A percentile compares a stretch with the other conserved stretches of the same genome.
phyloP scores from a whole-genome alignment of 108 stramenopile species.

The Nitzschia putrida region DNA sequence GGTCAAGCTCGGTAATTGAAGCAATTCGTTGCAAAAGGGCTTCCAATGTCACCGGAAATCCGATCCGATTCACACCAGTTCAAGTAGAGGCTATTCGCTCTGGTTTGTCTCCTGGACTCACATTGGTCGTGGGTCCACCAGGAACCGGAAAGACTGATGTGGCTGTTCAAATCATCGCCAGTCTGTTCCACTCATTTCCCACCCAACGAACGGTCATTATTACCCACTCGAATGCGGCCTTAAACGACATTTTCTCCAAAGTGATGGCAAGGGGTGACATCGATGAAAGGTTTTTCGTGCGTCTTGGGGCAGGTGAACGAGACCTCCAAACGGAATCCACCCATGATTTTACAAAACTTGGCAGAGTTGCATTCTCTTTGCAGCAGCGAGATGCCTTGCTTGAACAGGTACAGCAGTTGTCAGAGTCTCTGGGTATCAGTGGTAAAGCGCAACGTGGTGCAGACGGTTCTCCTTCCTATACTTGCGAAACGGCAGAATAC shows the following conservation, averaged over 20 bases:
- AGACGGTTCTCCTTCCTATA: slow-evolving; percentile 84
- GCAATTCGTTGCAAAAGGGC: slow-evolving; percentile 54
- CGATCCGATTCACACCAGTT: slow-evolving; percentile 90
- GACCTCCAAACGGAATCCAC: slow-evolving; percentile 77
- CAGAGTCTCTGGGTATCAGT: slow-evolving; percentile 82
- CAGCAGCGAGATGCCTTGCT: slow-evolving; percentile 76
- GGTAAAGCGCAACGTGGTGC: slow-evolving; percentile 72
- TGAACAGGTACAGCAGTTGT: slow-evolving; percentile 86
- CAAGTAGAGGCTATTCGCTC: slow-evolving; percentile 96
- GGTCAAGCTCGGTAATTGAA: slow-evolving; percentile 35
- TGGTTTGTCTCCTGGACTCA: slow-evolving; percentile 92
- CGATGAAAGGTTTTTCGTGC: slow-evolving; percentile 88
- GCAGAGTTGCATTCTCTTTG: slow-evolving; percentile 91
- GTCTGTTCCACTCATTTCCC: slow-evolving; percentile 92
- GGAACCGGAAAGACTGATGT: slow-evolving; percentile 95
- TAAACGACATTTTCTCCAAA: slow-evolving; percentile 98
- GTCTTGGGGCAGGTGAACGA: slow-evolving; percentile 91
- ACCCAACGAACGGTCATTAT: slow-evolving; percentile 92
- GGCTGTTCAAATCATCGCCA: slow-evolving; percentile 95
- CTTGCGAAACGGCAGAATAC: slow-evolving; percentile 94
- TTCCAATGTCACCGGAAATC: slow-evolving; percentile 60
- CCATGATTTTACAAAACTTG: slow-evolving; percentile 89
- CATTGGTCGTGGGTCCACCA: slow-evolving; percentile 95
- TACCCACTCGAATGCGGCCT: slow-evolving; percentile 97
- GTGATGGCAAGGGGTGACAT: slow-evolving; percentile 90